Conservation (phyloP, 2,329 filamentous ascomycete species). For the Ceratocystis albifundus region DNA sequence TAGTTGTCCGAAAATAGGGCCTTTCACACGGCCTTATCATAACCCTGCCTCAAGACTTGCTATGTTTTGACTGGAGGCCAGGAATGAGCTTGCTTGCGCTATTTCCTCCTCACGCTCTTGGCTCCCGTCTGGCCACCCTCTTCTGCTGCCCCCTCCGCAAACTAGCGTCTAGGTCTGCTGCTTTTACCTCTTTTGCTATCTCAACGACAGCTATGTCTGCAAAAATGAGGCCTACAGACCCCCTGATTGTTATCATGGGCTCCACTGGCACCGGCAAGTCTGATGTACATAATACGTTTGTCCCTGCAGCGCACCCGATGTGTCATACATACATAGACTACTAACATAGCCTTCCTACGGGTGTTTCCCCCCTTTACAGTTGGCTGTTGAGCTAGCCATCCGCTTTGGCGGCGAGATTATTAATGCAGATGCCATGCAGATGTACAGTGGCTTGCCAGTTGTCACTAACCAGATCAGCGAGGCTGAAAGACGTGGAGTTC, state of each 20-base stretch:
- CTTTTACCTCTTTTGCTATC: background rate
- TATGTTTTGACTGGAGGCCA: background rate
- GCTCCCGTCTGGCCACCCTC: constrained; percentile 4
- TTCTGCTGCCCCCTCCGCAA: background rate
- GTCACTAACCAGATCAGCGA: constrained; percentile 85
- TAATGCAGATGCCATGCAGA: constrained; percentile 96
- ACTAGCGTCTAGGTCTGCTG: background rate
- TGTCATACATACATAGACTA: background rate
- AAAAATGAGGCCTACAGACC: constrained; percentile 35
- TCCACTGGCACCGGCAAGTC: constrained; percentile 92
- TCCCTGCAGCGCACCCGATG: background rate
- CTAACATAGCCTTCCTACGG: constrained; percentile 8
- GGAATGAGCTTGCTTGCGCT: constrained; percentile 6
- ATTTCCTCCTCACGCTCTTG: constrained; percentile 8
- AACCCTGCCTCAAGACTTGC: background rate
- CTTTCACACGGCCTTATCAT: too few species aligned
- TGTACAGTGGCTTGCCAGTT: constrained; percentile 82
- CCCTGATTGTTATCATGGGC: constrained; percentile 71
- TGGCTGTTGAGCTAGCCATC: constrained; percentile 77
- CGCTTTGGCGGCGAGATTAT: constrained; percentile 86
- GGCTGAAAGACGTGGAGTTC: constrained; percentile 64
- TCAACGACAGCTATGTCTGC: constrained; percentile 29
- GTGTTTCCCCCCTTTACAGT: constrained; percentile 37
- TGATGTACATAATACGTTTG: constrained; percentile 44
- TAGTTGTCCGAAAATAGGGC: too few species aligned